Evolutionary conservation across 805 yeast species (phyloP), one percentile per base, ranked within the genome.

Genomic region (Wickerhamomyces kurtzmanii): DNA sequence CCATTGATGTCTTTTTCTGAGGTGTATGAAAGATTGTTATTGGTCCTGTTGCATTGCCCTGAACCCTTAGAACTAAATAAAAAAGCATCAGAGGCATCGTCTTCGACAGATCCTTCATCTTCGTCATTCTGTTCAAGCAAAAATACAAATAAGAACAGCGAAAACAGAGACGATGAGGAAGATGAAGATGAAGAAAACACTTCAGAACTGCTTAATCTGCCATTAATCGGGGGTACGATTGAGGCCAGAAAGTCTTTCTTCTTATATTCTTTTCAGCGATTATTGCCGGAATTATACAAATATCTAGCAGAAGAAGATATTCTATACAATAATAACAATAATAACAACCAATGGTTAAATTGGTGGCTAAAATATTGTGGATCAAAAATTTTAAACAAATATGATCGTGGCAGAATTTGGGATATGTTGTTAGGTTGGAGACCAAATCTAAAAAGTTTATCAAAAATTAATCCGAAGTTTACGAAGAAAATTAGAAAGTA

Each of bases 311-410:
- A 84, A 43, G 96, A 87, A 42, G 86, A 80, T 33, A 68, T 81
- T 15, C 53, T 81, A 25, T 73, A 73, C 38, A 66, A 71, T 22
- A 62, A 61, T 31, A 41, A 57, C 12, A 62, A 66, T 23, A 63
- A 71, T 34, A 85, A 80, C 37, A 91, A 83, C 40, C 86, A 78
- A 46, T 87, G 96, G 96, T 60, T 86, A 15, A 66, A 84, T 22
- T 87, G 95, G 94, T 87, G 96, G 96, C 61, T 87, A 37, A 84
- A 85, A 47, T 87, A 82, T 66, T 71, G 83, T 45, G 96, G 96
- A 13, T 71, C 91, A 10, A 82, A 82, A 52, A 85, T 79, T 6
- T 74, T 93, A 70, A 77, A 86, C 24, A 68, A 80, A 36, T 65
- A 64, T 33, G 95, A 85, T 51, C 57, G 96, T 29, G 95, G 91